Base-by-base conservation (phyloP, 176 grass and related monocot species). In the Phragmites australis region DNA sequence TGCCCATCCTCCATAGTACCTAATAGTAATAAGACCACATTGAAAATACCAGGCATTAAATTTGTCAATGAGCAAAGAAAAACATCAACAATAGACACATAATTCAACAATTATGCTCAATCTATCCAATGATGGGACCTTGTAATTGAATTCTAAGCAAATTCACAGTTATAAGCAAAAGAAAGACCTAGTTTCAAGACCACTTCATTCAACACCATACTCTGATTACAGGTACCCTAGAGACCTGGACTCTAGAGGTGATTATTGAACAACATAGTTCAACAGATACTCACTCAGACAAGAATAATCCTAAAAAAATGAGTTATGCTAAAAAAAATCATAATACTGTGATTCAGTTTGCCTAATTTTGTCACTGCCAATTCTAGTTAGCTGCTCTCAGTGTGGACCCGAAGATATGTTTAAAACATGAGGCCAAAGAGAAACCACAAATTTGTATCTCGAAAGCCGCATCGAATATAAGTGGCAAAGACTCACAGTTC, bases 1-100 rank as follows among this genome's bases (percentile, higher is more conserved):
- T 81, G 86, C 86, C 95, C 95, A 98, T 80, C 95, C 95, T 34
- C 95, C 90, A 84, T 98, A 98, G 65, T 98, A 98, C 83, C 90
- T 94, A 79, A 50, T 30, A 77, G n/a, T 56, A 39, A 47, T 49
- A 40, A 65, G 26, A 65, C 3, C 65, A 65, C 6, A 22, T 42
- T 2, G 1, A 83, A 77, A 34, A 76, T 43, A 84, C 14, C 16
- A 85, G 18, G 29, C 8, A 16, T 81, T 19, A 58, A 51, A 81
- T 78, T 78, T 77, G 2, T 42, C 6, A 69, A 61, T 74, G 9
- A 81, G 31, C 10, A 81, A 59, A 50, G 27, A 49, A 65, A 60
- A 0, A 13, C 13, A 59, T 31, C 70, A 60, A 76, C 3, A 43
- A 40, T 44, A 54, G 18, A 31, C 37, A 32, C 3, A 32, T 7